These are phyloP conservation scores for Aspergillaceae sp. DNA, from an alignment of 2,329 filamentous ascomycete genomes.

Conservation along the genomic window DNA sequence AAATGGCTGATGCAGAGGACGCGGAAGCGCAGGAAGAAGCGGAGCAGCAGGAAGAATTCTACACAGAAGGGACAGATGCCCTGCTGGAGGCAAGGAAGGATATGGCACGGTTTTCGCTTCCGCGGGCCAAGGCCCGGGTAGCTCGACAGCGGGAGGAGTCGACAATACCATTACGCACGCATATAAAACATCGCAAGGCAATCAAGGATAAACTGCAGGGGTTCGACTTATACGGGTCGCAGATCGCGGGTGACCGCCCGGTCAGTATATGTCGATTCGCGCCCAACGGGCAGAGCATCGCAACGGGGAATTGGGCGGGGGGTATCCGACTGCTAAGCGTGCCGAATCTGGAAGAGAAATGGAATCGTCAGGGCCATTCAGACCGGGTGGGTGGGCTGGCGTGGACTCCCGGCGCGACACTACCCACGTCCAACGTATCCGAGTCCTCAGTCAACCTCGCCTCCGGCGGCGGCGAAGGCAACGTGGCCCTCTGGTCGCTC, in stretches of 20 bases:
- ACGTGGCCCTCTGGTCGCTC: slow-evolving; percentile 84
- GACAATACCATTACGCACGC: slow-evolving; percentile 73
- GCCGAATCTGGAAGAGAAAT: slow-evolving; percentile 69
- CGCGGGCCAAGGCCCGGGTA: slow-evolving; percentile 67
- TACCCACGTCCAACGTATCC: slow-evolving; percentile 62
- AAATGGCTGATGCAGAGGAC: slow-evolving; percentile 36
- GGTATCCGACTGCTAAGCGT: slow-evolving; percentile 79
- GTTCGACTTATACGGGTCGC: slow-evolving; percentile 88
- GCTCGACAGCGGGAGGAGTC: slow-evolving; percentile 72
- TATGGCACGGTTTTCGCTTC: slow-evolving; percentile 76
- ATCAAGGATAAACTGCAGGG: slow-evolving; percentile 73
- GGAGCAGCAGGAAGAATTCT: slow-evolving; percentile 88
- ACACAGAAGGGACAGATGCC: slow-evolving; percentile 69
- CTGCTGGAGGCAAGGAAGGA: slow-evolving; percentile 67
- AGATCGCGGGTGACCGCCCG: slow-evolving; percentile 83
- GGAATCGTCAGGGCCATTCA: slow-evolving; percentile 70
- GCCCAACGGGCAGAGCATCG: slow-evolving; percentile 72
- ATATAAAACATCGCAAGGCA: slow-evolving; percentile 84
- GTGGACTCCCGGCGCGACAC: slow-evolving; percentile 77
- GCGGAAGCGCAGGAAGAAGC: slow-evolving; percentile 52
- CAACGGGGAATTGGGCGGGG: slow-evolving; percentile 88
- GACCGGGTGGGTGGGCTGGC: slow-evolving; percentile 83
- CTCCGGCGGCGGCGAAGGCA: slow-evolving; percentile 79
- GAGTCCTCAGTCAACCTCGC: slow-evolving; percentile 71
- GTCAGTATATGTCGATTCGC: slow-evolving; percentile 88